Percentiles rank a stretch among this genome's conserved stretches.
Conservation (phyloP, 306 rosid species). For the Medicago lupulina region DNA sequence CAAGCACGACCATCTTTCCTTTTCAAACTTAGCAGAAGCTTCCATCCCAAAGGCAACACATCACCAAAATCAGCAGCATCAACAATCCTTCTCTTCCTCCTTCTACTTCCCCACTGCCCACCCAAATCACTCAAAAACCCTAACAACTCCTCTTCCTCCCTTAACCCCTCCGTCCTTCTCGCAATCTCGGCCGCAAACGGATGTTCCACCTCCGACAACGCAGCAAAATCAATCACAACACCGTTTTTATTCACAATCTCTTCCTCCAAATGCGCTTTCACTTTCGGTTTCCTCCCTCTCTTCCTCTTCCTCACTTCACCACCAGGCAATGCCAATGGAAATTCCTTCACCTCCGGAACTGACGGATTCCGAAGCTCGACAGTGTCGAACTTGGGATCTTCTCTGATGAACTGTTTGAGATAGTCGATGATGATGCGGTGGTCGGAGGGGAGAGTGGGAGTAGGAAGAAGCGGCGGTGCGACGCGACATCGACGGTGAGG, state of each 20-base stretch:
- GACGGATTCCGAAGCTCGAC: constrained; percentile 45
- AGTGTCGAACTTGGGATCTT: constrained; percentile 72
- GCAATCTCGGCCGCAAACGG: constrained; percentile 71
- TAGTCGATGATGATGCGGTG: constrained; percentile 64
- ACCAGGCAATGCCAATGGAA: background rate
- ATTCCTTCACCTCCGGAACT: background rate
- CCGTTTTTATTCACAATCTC: constrained; percentile 58
- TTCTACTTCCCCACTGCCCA: constrained; percentile 87
- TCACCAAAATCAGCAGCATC: constrained; percentile 72
- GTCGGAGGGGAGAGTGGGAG: constrained; percentile 55
- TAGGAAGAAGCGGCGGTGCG: constrained; percentile 52
- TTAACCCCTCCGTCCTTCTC: constrained; percentile 66
- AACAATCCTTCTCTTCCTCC: constrained; percentile 84
- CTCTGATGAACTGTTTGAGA: constrained; percentile 61
- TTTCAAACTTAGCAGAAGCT: constrained; percentile 76
- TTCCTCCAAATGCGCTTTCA: constrained; percentile 52
- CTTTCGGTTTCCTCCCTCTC: constrained; percentile 84
- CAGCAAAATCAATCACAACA: constrained; percentile 52
- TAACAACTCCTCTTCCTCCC: constrained; percentile 66
- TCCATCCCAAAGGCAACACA: constrained; percentile 75
- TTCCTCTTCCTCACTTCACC: constrained; percentile 57
- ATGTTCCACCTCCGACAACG: constrained; percentile 48
- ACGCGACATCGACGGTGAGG: constrained; percentile 72
- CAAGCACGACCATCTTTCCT: constrained; percentile 86
- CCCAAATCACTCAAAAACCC: constrained; percentile 79